phyloP scores from a whole-genome alignment of 2,329 filamentous ascomycete species.

The Colletotrichum sidae region DNA sequence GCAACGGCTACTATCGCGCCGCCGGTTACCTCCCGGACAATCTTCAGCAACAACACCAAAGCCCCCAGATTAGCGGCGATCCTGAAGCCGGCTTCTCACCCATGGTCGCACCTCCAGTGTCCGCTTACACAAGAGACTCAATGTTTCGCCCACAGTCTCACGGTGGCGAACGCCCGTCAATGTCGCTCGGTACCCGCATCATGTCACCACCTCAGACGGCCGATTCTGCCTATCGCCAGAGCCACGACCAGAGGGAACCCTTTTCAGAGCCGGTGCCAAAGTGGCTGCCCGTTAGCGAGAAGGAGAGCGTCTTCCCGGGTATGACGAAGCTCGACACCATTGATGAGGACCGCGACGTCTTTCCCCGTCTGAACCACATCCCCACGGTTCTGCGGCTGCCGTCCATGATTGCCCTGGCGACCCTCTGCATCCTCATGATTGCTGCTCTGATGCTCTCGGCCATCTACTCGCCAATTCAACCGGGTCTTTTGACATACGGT shows the following conservation, averaged over 20 bases:
- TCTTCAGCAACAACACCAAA: constrained; percentile 41
- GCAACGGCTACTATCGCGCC: constrained; percentile 46
- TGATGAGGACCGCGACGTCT: constrained; percentile 51
- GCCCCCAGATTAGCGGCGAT: constrained; percentile 28
- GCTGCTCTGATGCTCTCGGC: constrained; percentile 79
- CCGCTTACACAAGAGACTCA: constrained; percentile 25
- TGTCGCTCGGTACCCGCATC: constrained; percentile 34
- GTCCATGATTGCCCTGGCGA: constrained; percentile 70
- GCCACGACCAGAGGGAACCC: constrained; percentile 1
- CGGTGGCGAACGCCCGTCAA: constrained; percentile 16
- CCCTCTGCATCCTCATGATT: constrained; percentile 76
- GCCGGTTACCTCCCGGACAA: constrained; percentile 44
- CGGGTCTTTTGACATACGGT: constrained; percentile 76
- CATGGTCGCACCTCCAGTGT: constrained; percentile 9
- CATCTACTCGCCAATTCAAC: constrained; percentile 71
- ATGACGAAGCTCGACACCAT: constrained; percentile 44
- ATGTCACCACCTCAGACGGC: constrained; percentile 32
- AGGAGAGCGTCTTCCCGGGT: constrained; percentile 31
- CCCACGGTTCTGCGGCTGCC: constrained; percentile 77
- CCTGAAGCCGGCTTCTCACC: constrained; percentile 27
- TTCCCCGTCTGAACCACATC: constrained; percentile 73
- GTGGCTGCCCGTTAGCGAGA: constrained; percentile 51
- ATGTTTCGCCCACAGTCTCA: constrained; percentile 26
- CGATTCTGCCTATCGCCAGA: constrained; percentile 18
- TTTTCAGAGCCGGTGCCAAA: constrained; percentile 24